Evolutionary conservation across 2,329 filamentous ascomycete genomes (phyloP), one percentile per base, ranked within the genome.

Genomic region (Knufia fluminis): DNA sequence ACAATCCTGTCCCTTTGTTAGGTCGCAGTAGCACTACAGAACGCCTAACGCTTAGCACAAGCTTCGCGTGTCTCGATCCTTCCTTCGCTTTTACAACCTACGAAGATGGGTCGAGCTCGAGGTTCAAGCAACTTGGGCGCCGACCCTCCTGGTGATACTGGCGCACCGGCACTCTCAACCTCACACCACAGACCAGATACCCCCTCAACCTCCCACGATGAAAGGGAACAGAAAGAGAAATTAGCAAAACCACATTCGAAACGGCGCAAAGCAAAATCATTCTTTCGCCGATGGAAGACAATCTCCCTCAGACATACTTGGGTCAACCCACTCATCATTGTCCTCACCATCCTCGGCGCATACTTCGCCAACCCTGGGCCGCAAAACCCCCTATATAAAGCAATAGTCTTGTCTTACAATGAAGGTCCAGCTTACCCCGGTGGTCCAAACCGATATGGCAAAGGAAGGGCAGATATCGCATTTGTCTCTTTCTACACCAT

Each of bases 401-500:
- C 86, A 66, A 79, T 94, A 64, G 91, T 91, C 74, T 81, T 94
- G 52, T 89, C 86, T 43, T 94, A 94, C 71, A 77, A 78, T 54
- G 72, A 88, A 50, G 78, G 83, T n/a, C 67, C 63, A 2, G 59
- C 63, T 24, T 69, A 64, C 50, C 66, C 66, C 1, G 68, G 55
- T 67, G 73, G 53, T 56, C 62, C 70, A 22, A 65, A 68, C 20
- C 83, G 86, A 57, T 94, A 94, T 69, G 86, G 83, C 67, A 94
- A 94, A 68, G 88, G 88, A 12, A 72, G 66, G 35, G 82, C 79
- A 72, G 88, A 94, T 64, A 71, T 91, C 48, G 83, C 83, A 48
- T 87, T 94, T 61, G 85, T 94, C 45, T 68, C 71, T 56, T 94
- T 94, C 70, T 94, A 94, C 70, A 88, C 79, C 49, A 72, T 94